A percentile compares a stretch with the other conserved stretches of the same genome.
Conservation (phyloP, 371 early-diverging fungal species). For the Lichtheimia corymbifera region DNA sequence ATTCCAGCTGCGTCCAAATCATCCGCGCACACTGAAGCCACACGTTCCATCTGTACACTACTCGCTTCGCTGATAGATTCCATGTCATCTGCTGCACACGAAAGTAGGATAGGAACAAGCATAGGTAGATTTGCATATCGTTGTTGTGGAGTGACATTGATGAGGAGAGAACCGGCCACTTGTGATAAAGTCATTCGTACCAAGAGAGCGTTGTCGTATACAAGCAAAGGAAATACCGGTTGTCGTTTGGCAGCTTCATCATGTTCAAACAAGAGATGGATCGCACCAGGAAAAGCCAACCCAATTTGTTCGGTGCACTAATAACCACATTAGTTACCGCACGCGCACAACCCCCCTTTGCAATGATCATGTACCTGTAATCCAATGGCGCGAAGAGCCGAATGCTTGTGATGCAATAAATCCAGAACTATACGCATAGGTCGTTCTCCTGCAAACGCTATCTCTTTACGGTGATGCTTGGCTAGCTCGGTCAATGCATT, state of each 20-base stretch:
- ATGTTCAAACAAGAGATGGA: conserved; percentile 39
- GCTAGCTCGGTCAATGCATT: neutral
- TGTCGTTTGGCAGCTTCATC: conserved; percentile 44
- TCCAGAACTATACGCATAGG: conserved; percentile 1
- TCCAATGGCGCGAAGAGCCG: neutral
- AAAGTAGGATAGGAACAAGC: conserved; percentile 1
- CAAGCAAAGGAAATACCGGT: conserved; percentile 3
- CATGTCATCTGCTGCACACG: conserved; percentile 2
- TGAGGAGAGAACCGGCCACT: neutral
- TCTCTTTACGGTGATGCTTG: neutral
- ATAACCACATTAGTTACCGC: neutral
- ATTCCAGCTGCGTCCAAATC: conserved; percentile 7
- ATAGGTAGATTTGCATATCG: neutral
- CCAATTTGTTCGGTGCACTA: conserved; percentile 1
- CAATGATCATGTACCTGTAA: neutral
- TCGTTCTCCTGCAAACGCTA: conserved; percentile 1
- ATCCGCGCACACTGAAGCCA: neutral
- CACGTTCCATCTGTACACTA: neutral
- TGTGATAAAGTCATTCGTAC: conserved; percentile 1
- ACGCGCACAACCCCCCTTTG: too few relatives aligned
- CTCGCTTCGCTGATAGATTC: neutral
- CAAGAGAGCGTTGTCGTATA: neutral
- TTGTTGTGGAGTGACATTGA: neutral
- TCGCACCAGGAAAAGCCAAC: conserved; percentile 2
- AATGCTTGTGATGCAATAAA: conserved; percentile 8